Evolutionary conservation across 306 rosid genomes (phyloP).

Genomic region (Citrullus colocynthis): DNA sequence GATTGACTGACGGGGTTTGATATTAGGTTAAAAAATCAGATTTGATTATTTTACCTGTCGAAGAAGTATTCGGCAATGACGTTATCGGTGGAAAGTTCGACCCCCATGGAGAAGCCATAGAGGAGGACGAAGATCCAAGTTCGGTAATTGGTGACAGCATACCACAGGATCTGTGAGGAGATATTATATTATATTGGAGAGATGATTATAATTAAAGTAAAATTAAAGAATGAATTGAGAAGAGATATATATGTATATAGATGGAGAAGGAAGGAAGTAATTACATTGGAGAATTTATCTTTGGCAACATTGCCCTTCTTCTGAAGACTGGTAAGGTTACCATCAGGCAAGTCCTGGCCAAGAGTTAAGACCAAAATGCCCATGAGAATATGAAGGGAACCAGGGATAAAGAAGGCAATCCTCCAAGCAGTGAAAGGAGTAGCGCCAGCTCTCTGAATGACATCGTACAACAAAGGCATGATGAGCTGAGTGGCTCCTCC

Average conservation of each 20-base stretch:
- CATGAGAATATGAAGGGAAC: conserved; percentile 48
- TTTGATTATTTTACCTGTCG: conserved; percentile 34
- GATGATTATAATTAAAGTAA: too few species aligned
- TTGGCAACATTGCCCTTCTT: conserved; percentile 59
- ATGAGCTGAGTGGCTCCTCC: conserved; percentile 89
- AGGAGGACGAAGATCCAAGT: conserved; percentile 79
- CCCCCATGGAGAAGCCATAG: conserved; percentile 92
- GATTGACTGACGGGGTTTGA: too few species aligned
- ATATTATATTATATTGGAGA: too few species aligned
- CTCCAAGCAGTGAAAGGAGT: conserved; percentile 79
- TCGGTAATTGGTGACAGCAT: conserved; percentile 77
- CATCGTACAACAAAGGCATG: conserved; percentile 64
- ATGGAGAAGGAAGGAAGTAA: neutral
- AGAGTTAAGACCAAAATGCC: conserved; percentile 61
- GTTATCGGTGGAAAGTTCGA: conserved; percentile 75
- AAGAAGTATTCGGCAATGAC: conserved; percentile 81
- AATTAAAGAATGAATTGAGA: too few species aligned
- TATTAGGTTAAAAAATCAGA: too few species aligned
- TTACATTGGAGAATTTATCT: conserved; percentile 65
- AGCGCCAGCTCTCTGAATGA: conserved; percentile 34
- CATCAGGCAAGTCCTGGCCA: conserved; percentile 86
- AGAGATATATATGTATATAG: too few species aligned
- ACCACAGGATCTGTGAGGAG: conserved; percentile 47
- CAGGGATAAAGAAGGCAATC: conserved; percentile 77
- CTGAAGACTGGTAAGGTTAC: conserved; percentile 61